phyloP scores from a whole-genome alignment of 768 basidiomycete species.

The Phaffia australis region DNA sequence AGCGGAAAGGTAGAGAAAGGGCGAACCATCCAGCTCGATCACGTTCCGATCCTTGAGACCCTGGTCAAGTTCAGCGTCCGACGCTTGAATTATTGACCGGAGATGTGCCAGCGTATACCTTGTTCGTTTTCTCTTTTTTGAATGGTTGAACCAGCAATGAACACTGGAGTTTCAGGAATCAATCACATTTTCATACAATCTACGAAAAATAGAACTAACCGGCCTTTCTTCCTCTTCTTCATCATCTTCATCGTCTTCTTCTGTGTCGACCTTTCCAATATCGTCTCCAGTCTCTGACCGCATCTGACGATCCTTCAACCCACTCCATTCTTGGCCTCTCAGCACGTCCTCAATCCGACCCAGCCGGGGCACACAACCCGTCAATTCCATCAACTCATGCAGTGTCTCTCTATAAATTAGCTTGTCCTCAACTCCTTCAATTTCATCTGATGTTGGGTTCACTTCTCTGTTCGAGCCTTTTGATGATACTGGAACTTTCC shows the following conservation, averaged over 20 bases:
- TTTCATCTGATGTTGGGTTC: conserved; percentile 17
- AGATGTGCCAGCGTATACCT: conserved; percentile 21
- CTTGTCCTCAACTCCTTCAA: conserved; percentile 37
- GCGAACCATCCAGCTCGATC: conserved; percentile 11
- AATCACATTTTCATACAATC: not conserved
- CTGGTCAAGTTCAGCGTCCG: conserved; percentile 12
- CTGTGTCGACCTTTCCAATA: not conserved
- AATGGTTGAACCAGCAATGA: not conserved
- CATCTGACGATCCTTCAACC: not conserved
- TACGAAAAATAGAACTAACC: not conserved
- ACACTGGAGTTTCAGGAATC: not conserved
- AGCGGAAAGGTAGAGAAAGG: not conserved
- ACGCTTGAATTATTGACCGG: conserved; percentile 20
- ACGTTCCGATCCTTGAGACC: conserved; percentile 19
- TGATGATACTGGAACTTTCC: too few relatives aligned
- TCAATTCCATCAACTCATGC: conserved; percentile 72
- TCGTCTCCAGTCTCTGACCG: too few relatives aligned
- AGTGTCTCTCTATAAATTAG: conserved; percentile 69
- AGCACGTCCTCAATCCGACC: conserved; percentile 54
- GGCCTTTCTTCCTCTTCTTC: conserved; percentile 13
- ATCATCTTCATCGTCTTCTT: not conserved
- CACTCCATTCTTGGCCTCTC: conserved; percentile 18
- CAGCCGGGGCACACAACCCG: conserved; percentile 63
- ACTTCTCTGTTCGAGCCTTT: too few relatives aligned
- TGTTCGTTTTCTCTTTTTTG: conserved; percentile 11